These are phyloP conservation scores for Pythium insidiosum DNA, from an alignment of 352 stramenopile genomes.

Conservation along the genomic window DNA sequence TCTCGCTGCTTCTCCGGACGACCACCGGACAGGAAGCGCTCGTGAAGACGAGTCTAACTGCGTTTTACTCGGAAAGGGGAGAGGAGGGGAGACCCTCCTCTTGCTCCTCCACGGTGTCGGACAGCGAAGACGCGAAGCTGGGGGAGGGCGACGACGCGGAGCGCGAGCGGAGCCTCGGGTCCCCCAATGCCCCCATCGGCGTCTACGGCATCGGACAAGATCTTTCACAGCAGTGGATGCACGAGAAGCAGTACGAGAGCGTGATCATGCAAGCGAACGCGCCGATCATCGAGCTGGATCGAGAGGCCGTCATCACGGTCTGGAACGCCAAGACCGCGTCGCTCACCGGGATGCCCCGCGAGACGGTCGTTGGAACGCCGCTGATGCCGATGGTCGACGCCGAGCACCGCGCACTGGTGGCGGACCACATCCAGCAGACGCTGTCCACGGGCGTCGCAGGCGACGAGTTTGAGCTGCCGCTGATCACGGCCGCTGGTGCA, in stretches of 20 bases:
- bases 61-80: too few species aligned
- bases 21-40: slow-evolving; percentile 30
- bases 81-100: too few species aligned
- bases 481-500: slow-evolving; percentile 35
- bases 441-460: slow-evolving; percentile 30
- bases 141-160: too few species aligned
- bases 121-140: too few species aligned
- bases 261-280: slow-evolving; percentile 77
- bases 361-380: slow-evolving; percentile 40
- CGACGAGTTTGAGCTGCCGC: slow-evolving; percentile 39
- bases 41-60: slow-evolving; percentile 46
- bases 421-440: slow-evolving; percentile 39
- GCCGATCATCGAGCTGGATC: slow-evolving; percentile 73
- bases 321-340: slow-evolving; percentile 57
- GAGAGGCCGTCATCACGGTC: slow-evolving; percentile 56
- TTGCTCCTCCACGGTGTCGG: too few species aligned
- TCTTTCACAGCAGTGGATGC: slow-evolving; percentile 40
- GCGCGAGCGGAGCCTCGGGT: neutral
- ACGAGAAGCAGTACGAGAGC: slow-evolving; percentile 50
- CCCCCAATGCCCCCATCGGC: slow-evolving; percentile 34
- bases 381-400: slow-evolving; percentile 42
- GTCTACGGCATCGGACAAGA: slow-evolving; percentile 55
- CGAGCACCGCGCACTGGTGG: slow-evolving; percentile 36
- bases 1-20: slow-evolving; percentile 31
- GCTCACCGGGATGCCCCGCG: slow-evolving; percentile 41